Base-by-base conservation (phyloP, 176 grass and related monocot species). In the Chloris gayana region DNA sequence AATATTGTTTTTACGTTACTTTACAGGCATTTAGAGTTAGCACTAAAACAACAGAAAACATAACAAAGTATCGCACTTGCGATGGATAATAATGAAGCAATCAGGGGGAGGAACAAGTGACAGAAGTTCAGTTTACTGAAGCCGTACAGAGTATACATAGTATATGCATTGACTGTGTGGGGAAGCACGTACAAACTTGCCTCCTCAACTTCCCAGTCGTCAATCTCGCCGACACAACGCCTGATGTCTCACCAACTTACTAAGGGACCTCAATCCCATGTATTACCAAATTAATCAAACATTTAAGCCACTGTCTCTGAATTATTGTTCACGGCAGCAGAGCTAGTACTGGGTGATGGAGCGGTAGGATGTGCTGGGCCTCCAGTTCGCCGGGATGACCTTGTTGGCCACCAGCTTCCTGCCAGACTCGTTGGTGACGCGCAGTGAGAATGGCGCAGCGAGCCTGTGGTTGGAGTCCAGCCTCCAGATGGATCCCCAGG, bases 301-400 rank as follows among this genome's bases (percentile, higher is more conserved):
- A 41, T 24, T 53, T 57, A 29, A 57, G 22, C 67, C 67, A 46
- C 32, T 62, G 74, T 61, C 64, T 17, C 34, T 24, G 34, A 24
- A 41, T 59, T 0, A 49, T 63, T 41, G 49, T 13, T 4, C 19
- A 14, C 32, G 5, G 41, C 14, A 26, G 32, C 64, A 19, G 49
- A 58, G 17, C 51, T 80, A 80, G 7, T 69, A 84, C 27, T 84
- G 82, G 64, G 86, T 67, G 39, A 72, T 29, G 47, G 88, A 87
- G 10, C 29, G 69, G 54, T 94, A 94, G 27, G 77, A 85, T 14
- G 22, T 56, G 69, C 70, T 82, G 15, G 88, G 31, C 9, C 72
- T 26, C 91, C 91, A 94, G 39, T 75, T 83, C 1, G 72, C 79
- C 1, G 91, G 91, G 74, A 94, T 88, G 54, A 91, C 88, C 30